A percentile compares a stretch with the other conserved stretches of the same genome.
These are phyloP conservation scores for Penicillium cosmopolitanum DNA, from an alignment of 495 filamentous ascomycete genomes.

Conservation along the genomic window DNA sequence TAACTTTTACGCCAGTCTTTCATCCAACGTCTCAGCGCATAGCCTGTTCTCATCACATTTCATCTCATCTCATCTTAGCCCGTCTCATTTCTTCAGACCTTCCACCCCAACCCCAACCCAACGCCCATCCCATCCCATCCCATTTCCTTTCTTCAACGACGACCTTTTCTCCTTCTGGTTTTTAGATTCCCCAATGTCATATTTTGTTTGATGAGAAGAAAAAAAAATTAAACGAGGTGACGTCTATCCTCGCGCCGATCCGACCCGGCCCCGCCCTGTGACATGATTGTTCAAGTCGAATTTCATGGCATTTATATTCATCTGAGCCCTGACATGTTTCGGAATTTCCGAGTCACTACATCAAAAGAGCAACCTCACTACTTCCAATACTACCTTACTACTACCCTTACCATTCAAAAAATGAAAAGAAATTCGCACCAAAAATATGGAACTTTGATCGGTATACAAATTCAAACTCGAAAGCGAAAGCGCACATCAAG, in stretches of 20 bases:
- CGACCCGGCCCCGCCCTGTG: not conserved
- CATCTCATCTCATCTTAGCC: too few species aligned
- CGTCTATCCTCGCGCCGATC: constrained; percentile 20
- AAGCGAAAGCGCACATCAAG: too few species aligned
- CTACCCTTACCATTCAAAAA: too few species aligned
- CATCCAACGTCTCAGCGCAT: constrained; percentile 54
- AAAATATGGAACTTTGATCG: too few species aligned
- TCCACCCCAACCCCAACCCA: not conserved
- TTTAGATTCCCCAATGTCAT: constrained; percentile 49
- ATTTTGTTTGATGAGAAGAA: constrained; percentile 30
- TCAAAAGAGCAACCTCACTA: too few species aligned
- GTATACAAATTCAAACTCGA: too few species aligned
- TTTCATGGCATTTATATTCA: constrained; percentile 24
- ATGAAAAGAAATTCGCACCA: too few species aligned
- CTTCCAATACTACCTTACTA: too few species aligned
- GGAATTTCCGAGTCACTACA: too few species aligned
- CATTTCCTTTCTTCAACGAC: constrained; percentile 9
- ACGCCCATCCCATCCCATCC: constrained; percentile 11
- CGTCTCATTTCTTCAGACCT: not conserved
- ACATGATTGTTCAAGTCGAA: constrained; percentile 12
- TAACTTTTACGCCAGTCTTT: constrained; percentile 36
- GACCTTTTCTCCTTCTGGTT: constrained; percentile 31
- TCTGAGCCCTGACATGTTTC: constrained; percentile 13
- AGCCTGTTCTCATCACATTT: constrained; percentile 7
- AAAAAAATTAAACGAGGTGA: constrained; percentile 23